Evolutionary conservation across 805 yeast genomes (phyloP).

Genomic region (Spathaspora hagerdaliae): DNA sequence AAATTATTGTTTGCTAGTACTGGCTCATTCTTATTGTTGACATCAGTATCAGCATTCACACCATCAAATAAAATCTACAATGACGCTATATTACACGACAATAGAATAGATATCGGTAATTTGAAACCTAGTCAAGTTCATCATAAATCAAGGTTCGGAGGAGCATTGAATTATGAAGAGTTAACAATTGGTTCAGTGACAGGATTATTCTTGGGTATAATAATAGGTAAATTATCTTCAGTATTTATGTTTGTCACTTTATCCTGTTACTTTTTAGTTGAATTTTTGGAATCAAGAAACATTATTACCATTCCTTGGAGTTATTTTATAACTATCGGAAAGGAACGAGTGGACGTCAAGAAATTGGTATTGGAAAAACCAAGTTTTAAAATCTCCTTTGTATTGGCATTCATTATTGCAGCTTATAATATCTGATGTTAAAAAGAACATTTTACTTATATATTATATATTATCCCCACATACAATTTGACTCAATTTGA

Average conservation of each 20-base stretch:
- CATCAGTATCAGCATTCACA: background rate
- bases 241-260: constrained; percentile 48
- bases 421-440: constrained; percentile 43
- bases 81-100: background rate
- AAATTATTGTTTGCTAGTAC: constrained; percentile 6
- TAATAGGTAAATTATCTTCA: constrained; percentile 58
- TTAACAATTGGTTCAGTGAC: constrained; percentile 60
- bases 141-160: constrained; percentile 28
- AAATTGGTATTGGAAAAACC: constrained; percentile 55
- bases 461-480: background rate
- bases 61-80: constrained; percentile 3
- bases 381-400: constrained; percentile 56
- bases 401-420: constrained; percentile 52
- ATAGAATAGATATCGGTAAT: constrained; percentile 1
- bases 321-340: constrained; percentile 28
- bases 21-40: constrained; percentile 1
- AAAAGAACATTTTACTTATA: too few relatives aligned
- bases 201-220: constrained; percentile 55
- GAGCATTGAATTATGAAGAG: constrained; percentile 55
- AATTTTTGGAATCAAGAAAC: constrained; percentile 55
- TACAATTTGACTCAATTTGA: background rate
- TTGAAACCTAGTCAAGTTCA: constrained; percentile 1
- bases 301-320: constrained; percentile 47
- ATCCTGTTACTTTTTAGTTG: constrained; percentile 40
- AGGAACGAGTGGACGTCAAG: constrained; percentile 40